A percentile compares a stretch with the other conserved stretches of the same genome.
phyloP scores from a whole-genome alignment of 768 basidiomycete species.

The Cystobasidium ongulense region DNA sequence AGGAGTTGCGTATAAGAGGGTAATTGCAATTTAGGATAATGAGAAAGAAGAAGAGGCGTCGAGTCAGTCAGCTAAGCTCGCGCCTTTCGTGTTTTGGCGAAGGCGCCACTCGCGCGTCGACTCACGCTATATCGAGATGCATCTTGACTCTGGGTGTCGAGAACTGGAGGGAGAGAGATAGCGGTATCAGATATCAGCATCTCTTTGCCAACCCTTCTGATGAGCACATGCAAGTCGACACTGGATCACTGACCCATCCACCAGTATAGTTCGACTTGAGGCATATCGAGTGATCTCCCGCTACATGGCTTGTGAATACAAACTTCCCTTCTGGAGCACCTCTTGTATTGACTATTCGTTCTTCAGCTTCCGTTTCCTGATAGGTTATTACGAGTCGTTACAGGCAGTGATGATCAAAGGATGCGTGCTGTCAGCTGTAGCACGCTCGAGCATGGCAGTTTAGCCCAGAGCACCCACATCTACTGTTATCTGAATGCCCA shows the following conservation, averaged over 20 bases:
- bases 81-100: too few species aligned
- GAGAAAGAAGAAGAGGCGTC: too few species aligned
- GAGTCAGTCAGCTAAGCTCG: too few species aligned
- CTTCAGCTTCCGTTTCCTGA: constrained; percentile 76
- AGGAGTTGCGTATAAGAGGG: not conserved
- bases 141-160: constrained; percentile 70
- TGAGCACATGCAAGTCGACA: constrained; percentile 41
- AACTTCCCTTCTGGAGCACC: constrained; percentile 85
- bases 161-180: constrained; percentile 28
- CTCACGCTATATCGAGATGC: constrained; percentile 72
- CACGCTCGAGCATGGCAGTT: too few species aligned
- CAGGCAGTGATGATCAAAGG: not conserved
- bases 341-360: constrained; percentile 76
- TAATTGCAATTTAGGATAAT: too few species aligned
- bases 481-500: constrained; percentile 86
- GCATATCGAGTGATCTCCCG: constrained; percentile 96
- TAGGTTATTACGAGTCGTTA: not conserved
- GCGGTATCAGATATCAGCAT: too few species aligned
- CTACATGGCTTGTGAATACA: constrained; percentile 94
- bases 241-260: constrained; percentile 48
- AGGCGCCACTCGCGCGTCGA: not conserved
- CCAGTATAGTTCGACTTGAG: constrained; percentile 80
- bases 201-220: too few species aligned
- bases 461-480: constrained; percentile 55
- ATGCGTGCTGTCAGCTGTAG: too few species aligned